Conservation (phyloP, 2,329 filamentous ascomycete genomes). For the Cryphonectria nitschkei region DNA sequence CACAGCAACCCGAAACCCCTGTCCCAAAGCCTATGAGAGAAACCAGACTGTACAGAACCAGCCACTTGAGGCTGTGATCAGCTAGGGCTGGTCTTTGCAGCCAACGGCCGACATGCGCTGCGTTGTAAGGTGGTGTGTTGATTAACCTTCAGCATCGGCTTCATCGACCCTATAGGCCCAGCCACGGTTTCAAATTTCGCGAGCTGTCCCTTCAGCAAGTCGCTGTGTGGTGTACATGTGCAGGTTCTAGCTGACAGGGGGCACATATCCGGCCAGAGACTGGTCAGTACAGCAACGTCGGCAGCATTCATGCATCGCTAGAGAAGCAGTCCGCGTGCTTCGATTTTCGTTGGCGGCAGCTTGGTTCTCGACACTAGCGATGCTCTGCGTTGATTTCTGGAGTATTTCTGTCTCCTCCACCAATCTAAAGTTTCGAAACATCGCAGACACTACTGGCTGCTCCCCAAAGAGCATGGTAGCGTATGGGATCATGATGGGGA, state of each 20-base stretch:
- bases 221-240: slow-evolving; percentile 24
- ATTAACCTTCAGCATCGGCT: slow-evolving; percentile 5
- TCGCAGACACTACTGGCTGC: not conserved
- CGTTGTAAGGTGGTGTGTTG: slow-evolving; percentile 18
- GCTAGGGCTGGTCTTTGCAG: slow-evolving; percentile 8
- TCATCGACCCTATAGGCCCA: slow-evolving; percentile 13
- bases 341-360: not conserved
- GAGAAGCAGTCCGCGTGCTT: not conserved
- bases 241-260: slow-evolving; percentile 18
- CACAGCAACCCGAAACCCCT: too few species aligned
- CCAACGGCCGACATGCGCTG: slow-evolving; percentile 17
- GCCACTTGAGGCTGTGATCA: slow-evolving; percentile 22
- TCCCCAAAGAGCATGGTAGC: not conserved
- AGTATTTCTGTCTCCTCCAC: not conserved
- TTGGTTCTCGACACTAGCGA: not conserved
- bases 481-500: not conserved
- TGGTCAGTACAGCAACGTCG: slow-evolving; percentile 17
- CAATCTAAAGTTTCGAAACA: not conserved
- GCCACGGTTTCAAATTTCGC: slow-evolving; percentile 12
- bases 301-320: not conserved
- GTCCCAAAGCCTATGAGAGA: not conserved
- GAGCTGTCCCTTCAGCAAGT: slow-evolving; percentile 25
- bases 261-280: slow-evolving; percentile 3
- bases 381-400: not conserved
- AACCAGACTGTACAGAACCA: not conserved